A percentile compares a stretch with the other conserved stretches of the same genome.
Evolutionary conservation across 345 rosid genomes (phyloP).

Genomic region (Salix koriyanagi): DNA sequence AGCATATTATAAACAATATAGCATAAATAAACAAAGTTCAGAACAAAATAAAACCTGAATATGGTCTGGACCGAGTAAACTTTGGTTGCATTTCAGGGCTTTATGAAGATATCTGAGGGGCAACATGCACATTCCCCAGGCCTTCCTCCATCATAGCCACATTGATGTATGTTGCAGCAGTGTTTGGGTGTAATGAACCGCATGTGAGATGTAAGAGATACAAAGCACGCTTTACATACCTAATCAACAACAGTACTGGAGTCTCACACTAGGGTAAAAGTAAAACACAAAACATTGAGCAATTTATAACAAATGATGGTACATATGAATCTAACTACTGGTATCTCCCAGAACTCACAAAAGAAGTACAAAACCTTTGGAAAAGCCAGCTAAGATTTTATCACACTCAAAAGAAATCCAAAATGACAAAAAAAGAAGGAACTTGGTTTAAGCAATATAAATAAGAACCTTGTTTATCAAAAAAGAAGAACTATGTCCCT

Average conservation of each 20-base stretch:
- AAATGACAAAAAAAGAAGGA: background rate
- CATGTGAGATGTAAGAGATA: constrained; percentile 97
- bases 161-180: constrained; percentile 97
- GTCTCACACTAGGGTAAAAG: constrained; percentile 4
- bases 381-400: background rate
- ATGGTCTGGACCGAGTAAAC: constrained; percentile 95
- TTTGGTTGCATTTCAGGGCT: constrained; percentile 94
- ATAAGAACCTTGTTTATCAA: background rate
- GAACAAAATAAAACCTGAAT: constrained; percentile 64
- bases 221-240: constrained; percentile 97
- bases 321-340: background rate
- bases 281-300: constrained; percentile 13
- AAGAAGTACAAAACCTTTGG: background rate
- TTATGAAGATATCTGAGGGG: constrained; percentile 96
- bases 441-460: background rate
- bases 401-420: constrained; percentile 6
- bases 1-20: background rate
- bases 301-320: background rate
- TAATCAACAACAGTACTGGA: constrained; percentile 28
- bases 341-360: constrained; percentile 3
- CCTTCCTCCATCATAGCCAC: constrained; percentile 99
- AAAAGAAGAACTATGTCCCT: background rate
- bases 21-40: background rate
- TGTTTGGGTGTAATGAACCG: constrained; percentile 97
- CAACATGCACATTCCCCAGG: constrained; percentile 96